These are phyloP conservation scores for Salix udensis DNA, from an alignment of 345 rosid genomes.

Conservation along the genomic window DNA sequence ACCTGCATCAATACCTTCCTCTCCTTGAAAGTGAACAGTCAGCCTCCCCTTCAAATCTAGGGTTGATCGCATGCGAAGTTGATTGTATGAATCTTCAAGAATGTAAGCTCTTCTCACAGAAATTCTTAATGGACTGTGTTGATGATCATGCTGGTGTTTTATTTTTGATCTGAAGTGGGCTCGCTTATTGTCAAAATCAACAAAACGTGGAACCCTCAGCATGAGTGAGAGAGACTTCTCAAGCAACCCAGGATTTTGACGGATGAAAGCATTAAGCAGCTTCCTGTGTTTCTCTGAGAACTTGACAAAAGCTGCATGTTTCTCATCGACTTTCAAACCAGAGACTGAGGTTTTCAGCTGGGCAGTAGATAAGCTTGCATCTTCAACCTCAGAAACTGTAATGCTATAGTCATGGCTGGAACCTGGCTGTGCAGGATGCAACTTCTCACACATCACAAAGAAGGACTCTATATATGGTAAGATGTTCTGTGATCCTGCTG, in stretches of 20 bases:
- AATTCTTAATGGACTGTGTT: constrained; percentile 80
- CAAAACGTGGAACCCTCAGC: constrained; percentile 90
- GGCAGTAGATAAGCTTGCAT: constrained; percentile 42
- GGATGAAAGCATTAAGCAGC: constrained; percentile 84
- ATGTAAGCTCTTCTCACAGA: constrained; percentile 94
- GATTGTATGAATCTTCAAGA: constrained; percentile 96
- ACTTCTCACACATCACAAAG: constrained; percentile 81
- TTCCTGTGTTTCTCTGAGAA: constrained; percentile 93
- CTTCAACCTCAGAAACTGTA: constrained; percentile 61
- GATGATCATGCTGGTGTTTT: constrained; percentile 92
- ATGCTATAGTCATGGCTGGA: constrained; percentile 53
- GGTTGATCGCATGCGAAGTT: constrained; percentile 76
- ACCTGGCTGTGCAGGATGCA: constrained; percentile 74
- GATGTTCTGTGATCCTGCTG: constrained; percentile 93
- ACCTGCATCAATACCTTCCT: constrained; percentile 98
- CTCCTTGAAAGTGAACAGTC: constrained; percentile 94
- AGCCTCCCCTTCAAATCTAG: constrained; percentile 89
- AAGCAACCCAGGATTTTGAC: constrained; percentile 87
- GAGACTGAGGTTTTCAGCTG: constrained; percentile 55
- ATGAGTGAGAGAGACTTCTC: constrained; percentile 96
- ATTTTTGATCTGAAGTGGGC: constrained; percentile 91
- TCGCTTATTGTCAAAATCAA: constrained; percentile 93
- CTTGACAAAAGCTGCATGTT: constrained; percentile 67
- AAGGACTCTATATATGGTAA: constrained; percentile 94
- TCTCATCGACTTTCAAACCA: constrained; percentile 65